Evolutionary conservation across 331 rosid species (phyloP).

Genomic region (Acacia pycnantha): DNA sequence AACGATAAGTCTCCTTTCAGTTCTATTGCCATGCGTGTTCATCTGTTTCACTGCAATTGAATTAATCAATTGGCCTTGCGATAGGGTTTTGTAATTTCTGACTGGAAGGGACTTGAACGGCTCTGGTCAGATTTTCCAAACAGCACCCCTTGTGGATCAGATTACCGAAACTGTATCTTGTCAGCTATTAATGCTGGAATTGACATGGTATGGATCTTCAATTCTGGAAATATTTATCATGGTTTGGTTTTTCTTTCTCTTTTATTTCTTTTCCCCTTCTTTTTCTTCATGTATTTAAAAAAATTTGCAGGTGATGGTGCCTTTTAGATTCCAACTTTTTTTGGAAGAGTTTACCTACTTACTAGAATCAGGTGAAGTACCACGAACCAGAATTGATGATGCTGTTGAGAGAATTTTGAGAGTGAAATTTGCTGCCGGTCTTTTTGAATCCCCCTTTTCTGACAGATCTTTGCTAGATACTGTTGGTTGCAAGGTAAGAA

Average conservation of each 20-base stretch:
- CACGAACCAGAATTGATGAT: constrained; percentile 72
- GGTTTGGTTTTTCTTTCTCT: background rate
- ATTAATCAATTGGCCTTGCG: background rate
- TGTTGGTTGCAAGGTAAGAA: constrained; percentile 81
- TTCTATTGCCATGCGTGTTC: constrained; percentile 15
- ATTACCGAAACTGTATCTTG: constrained; percentile 61
- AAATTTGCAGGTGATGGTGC: constrained; percentile 76
- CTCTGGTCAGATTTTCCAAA: constrained; percentile 28
- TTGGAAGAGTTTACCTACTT: constrained; percentile 54
- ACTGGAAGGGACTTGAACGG: constrained; percentile 76
- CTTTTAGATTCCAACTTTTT: constrained; percentile 49
- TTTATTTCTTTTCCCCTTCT: background rate
- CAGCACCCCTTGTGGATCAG: constrained; percentile 48
- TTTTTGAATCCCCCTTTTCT: constrained; percentile 74
- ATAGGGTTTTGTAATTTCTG: constrained; percentile 84
- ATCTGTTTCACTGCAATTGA: background rate
- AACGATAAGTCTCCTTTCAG: background rate
- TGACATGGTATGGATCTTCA: constrained; percentile 63
- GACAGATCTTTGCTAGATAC: constrained; percentile 69
- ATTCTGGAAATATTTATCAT: constrained; percentile 15
- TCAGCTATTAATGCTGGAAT: constrained; percentile 77
- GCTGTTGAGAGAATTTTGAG: constrained; percentile 80
- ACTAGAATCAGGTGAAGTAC: constrained; percentile 63
- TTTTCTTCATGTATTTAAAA: constrained; percentile 20
- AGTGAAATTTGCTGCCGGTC: constrained; percentile 79